phyloP scores from a whole-genome alignment of 441 rosid genomes.

The Adansonia rubrostipa region DNA sequence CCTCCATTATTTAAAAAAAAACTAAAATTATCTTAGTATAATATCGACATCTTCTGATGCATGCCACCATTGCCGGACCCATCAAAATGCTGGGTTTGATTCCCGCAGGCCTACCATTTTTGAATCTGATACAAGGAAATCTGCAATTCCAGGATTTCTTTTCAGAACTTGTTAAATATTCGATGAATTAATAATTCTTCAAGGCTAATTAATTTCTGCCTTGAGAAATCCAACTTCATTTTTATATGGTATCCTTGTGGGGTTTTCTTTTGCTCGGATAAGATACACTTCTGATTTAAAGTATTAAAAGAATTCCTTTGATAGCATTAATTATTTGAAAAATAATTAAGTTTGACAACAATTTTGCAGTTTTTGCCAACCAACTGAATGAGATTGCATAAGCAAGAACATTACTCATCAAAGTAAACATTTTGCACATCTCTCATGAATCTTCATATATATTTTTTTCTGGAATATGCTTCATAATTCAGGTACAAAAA shows the following conservation, averaged over 20 bases:
- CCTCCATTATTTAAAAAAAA: background rate
- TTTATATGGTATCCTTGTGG: background rate
- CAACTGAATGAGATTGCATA: background rate
- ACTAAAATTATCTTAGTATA: background rate
- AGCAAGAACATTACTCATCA: conserved; percentile 5
- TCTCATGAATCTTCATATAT: conserved; percentile 9
- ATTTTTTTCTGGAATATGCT: conserved; percentile 2
- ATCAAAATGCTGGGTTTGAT: conserved; percentile 19
- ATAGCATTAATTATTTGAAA: background rate
- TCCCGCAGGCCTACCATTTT: conserved; percentile 22
- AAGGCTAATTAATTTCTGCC: background rate
- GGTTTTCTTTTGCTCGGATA: background rate
- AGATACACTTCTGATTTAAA: background rate
- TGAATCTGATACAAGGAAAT: background rate
- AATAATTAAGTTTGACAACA: background rate
- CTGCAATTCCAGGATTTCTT: conserved; percentile 7
- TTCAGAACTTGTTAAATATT: background rate
- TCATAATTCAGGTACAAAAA: background rate
- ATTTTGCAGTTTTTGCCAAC: conserved; percentile 12
- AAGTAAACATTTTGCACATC: background rate
- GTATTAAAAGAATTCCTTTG: background rate
- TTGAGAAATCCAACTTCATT: background rate
- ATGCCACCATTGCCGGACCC: conserved; percentile 20
- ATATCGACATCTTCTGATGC: background rate
- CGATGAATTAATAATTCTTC: background rate